These are phyloP conservation scores for Xylaria acuta DNA, from an alignment of 495 filamentous ascomycete species.

Conservation along the genomic window DNA sequence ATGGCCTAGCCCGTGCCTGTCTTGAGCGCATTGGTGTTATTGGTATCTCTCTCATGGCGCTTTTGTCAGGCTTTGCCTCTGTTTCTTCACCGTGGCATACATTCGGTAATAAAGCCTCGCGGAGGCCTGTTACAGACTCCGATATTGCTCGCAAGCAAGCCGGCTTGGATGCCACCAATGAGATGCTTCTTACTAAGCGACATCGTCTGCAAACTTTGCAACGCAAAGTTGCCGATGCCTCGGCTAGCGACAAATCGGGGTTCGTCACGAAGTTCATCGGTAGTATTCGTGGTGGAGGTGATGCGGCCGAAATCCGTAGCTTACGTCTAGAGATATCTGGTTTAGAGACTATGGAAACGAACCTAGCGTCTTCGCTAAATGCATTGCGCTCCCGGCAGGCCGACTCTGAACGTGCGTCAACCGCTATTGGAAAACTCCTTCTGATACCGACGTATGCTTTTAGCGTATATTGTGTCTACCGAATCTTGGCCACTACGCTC, in stretches of 20 bases:
- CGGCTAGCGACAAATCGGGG: constrained; percentile 51
- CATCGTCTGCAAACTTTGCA: constrained; percentile 71
- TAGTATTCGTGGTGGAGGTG: constrained; percentile 64
- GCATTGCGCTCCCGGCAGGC: constrained; percentile 63
- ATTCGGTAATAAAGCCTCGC: constrained; percentile 63
- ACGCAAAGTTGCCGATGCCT: constrained; percentile 61
- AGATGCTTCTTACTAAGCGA: constrained; percentile 73
- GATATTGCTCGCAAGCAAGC: constrained; percentile 75
- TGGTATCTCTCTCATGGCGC: constrained; percentile 81
- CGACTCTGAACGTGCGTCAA: constrained; percentile 67
- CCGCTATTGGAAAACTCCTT: constrained; percentile 64
- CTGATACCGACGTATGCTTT: constrained; percentile 67
- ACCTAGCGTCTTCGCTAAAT: constrained; percentile 65
- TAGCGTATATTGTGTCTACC: constrained; percentile 77
- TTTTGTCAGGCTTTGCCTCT: constrained; percentile 81
- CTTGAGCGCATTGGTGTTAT: constrained; percentile 80
- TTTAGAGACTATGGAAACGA: constrained; percentile 73
- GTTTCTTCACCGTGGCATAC: constrained; percentile 82
- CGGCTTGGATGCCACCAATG: constrained; percentile 74
- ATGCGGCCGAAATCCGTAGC: constrained; percentile 67
- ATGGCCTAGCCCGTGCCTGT: constrained; percentile 68
- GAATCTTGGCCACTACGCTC: constrained; percentile 69
- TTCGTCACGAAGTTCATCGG: constrained; percentile 73
- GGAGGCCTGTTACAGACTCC: constrained; percentile 66
- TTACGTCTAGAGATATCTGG: constrained; percentile 79